Percentiles rank a stretch among this genome's conserved stretches.
Evolutionary conservation across 139 green algal genomes (phyloP).

Genomic region (Raphidocelis subcapitata): DNA sequence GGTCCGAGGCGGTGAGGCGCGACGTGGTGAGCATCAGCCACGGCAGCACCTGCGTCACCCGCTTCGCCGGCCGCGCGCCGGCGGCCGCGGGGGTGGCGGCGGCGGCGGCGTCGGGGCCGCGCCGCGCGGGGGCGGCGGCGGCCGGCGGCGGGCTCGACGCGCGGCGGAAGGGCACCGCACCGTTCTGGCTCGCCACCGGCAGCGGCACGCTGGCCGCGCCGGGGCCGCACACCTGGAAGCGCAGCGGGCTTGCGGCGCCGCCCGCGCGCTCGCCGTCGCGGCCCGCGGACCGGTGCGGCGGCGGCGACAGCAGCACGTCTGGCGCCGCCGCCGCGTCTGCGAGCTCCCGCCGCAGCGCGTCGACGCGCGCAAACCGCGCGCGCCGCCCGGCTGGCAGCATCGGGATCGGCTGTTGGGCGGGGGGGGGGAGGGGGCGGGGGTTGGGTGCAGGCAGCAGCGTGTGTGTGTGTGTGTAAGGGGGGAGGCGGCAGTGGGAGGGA

Average conservation of each 20-base stretch:
- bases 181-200: neutral
- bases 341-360: conserved; percentile 27
- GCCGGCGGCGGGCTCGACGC: neutral
- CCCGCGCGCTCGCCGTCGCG: no score
- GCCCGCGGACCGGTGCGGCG: neutral
- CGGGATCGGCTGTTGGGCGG: conserved; percentile 8
- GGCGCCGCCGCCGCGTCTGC: conserved; percentile 9
- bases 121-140: neutral
- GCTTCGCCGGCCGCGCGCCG: neutral
- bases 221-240: neutral
- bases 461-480: neutral
- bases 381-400: neutral
- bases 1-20: conserved; percentile 38
- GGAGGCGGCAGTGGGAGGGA: neutral
- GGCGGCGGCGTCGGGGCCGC: neutral
- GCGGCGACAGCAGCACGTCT: conserved; percentile 9
- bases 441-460: neutral
- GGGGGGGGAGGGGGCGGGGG: neutral
- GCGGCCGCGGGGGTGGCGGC: neutral
- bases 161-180: neutral
- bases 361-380: conserved; percentile 1
- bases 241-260: neutral
- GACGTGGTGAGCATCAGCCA: conserved; percentile 52
- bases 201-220: neutral
- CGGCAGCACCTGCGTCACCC: conserved; percentile 48